Conservation (phyloP, 2,329 filamentous ascomycete genomes). For the Paraphaeosphaeria minitans region DNA sequence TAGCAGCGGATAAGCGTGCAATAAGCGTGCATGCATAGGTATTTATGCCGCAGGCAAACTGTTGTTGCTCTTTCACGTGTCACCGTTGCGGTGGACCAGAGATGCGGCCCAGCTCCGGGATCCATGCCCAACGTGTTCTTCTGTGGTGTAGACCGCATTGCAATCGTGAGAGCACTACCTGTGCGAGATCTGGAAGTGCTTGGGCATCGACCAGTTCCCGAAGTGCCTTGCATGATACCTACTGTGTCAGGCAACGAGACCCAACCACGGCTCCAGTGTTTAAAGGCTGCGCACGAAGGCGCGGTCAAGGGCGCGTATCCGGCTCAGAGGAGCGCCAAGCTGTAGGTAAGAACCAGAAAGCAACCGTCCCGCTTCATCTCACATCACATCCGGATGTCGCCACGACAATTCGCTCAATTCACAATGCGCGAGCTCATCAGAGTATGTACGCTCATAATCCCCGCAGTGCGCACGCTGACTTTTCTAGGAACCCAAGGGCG, state of each 20-base stretch:
- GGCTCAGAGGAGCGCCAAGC: neutral
- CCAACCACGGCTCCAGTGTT: neutral
- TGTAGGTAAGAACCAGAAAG: neutral
- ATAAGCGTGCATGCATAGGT: no score
- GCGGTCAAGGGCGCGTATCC: neutral
- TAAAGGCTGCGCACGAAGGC: neutral
- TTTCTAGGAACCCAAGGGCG: neutral
- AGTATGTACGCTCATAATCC: neutral
- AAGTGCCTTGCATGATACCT: neutral
- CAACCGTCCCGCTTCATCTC: neutral
- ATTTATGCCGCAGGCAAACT: neutral
- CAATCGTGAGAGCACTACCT: neutral
- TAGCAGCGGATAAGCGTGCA: constrained; percentile 9
- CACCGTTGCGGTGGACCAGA: neutral
- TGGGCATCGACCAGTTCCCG: neutral
- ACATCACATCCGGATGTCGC: neutral
- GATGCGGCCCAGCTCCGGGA: neutral
- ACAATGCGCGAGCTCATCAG: neutral
- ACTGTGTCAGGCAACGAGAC: neutral
- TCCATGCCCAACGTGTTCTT: neutral
- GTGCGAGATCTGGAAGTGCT: neutral
- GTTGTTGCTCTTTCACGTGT: constrained; percentile 8
- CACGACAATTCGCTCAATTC: neutral
- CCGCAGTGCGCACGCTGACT: neutral
- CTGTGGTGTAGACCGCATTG: neutral